phyloP scores from a whole-genome alignment of 306 rosid species.

The Cucumis melo region DNA sequence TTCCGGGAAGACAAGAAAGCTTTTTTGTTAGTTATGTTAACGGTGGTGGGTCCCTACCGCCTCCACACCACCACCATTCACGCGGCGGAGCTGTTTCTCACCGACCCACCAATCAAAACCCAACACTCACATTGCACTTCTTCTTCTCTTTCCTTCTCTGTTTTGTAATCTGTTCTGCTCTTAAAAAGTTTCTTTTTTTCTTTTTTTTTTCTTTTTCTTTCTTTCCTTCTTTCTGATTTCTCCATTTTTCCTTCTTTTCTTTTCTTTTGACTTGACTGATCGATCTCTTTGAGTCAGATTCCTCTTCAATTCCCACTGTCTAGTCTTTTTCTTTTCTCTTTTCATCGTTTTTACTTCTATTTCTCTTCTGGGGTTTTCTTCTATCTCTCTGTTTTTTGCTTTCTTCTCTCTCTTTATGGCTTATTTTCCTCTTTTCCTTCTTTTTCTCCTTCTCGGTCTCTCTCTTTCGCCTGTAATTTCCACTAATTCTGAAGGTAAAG shows the following conservation, averaged over 20 bases:
- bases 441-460: conserved; percentile 17
- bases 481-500: conserved; percentile 35
- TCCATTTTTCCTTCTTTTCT: background rate
- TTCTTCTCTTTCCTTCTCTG: background rate
- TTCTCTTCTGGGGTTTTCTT: background rate
- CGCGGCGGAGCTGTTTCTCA: background rate
- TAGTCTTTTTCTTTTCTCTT: background rate
- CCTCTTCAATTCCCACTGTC: background rate
- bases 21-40: background rate
- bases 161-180: background rate
- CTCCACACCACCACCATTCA: background rate
- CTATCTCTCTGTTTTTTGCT: background rate
- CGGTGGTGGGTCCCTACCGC: background rate
- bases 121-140: background rate
- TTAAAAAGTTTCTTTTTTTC: background rate
- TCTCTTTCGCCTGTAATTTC: conserved; percentile 23
- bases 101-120: background rate
- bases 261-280: conserved; percentile 2
- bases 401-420: conserved; percentile 17
- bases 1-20: background rate
- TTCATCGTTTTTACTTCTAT: background rate
- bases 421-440: conserved; percentile 3
- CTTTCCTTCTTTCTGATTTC: background rate
- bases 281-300: background rate
- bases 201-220: no score